Evolutionary conservation across 2,329 filamentous ascomycete genomes (phyloP).

Genomic region (Phaeosphaeriaceae sp.): DNA sequence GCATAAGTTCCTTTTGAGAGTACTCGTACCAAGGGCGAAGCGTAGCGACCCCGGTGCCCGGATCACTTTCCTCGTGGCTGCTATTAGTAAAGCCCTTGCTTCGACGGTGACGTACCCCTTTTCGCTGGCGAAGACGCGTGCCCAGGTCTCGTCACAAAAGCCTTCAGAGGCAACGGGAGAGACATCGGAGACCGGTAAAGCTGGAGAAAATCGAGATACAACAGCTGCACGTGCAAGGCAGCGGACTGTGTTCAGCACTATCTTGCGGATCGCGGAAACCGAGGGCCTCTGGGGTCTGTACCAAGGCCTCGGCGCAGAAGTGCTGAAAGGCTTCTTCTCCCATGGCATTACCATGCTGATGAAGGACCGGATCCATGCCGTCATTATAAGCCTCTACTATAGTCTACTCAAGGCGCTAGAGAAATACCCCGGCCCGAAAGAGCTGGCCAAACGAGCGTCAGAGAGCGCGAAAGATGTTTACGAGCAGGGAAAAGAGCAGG

Average conservation of each 20-base stretch:
- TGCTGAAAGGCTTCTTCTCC: conserved; percentile 82
- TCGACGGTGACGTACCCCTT: conserved; percentile 84
- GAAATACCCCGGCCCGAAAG: conserved; percentile 49
- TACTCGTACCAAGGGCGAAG: conserved; percentile 62
- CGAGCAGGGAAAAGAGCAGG: conserved; percentile 41
- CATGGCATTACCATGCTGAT: conserved; percentile 88
- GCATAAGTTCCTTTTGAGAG: conserved; percentile 72
- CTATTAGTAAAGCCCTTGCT: conserved; percentile 78
- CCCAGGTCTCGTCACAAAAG: conserved; percentile 66
- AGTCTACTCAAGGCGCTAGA: conserved; percentile 60
- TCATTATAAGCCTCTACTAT: conserved; percentile 77
- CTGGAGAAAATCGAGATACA: conserved; percentile 27
- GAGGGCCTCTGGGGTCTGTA: conserved; percentile 77
- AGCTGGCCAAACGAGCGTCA: conserved; percentile 44
- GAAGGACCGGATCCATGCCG: conserved; percentile 77
- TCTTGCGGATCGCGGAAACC: conserved; percentile 62
- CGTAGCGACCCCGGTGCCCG: conserved; percentile 60
- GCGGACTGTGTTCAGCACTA: conserved; percentile 67
- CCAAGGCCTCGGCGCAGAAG: conserved; percentile 75
- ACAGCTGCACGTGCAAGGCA: conserved; percentile 36
- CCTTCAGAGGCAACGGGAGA: conserved; percentile 35
- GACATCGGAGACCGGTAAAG: conserved; percentile 35
- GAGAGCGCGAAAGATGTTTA: conserved; percentile 39
- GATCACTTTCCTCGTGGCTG: conserved; percentile 72
- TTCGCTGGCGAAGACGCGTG: conserved; percentile 80